Evolutionary conservation across 495 filamentous ascomycete species (phyloP), one percentile per base, ranked within the genome.

Genomic region (Hypomontagnella monticulosa): DNA sequence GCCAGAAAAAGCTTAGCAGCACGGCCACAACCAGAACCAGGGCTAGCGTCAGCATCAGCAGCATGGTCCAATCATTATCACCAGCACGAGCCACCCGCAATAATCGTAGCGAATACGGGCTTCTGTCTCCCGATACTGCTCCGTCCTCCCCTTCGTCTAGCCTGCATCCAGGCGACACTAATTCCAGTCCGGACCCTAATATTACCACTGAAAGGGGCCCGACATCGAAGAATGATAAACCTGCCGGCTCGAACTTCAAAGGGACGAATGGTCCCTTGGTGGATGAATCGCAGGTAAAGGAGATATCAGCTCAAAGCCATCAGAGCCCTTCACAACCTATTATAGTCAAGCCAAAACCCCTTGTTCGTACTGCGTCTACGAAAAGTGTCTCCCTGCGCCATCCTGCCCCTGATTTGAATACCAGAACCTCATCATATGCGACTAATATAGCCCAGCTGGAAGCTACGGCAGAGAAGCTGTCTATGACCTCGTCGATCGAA

Each of bases 381-480:
- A 86, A 85, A 43, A 79, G 80, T 23, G 83, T 85, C 38, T 79
- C 83, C 51, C 81, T 93, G 52, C 87, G 82, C 61, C 91, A 95
- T 73, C 92, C 92, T 15, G 89, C 83, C 4, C 91, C 91, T 16
- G 91, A 93, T 75, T 77, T 89, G 36, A 88, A 90, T 70, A 85
- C 88, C 16, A 78, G 91, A 41, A 89, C 91, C 68, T 89, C 89
- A 19, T 89, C 89, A 27, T 91, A 89, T 70, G 76, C 87, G 16
- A 83, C 84, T 71, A 94, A 93, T 80, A 88, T 96, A 57, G 90
- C 93, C 73, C 85, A 90, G 41, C 80, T 97, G 63, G 93, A 97
- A 71, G 84, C 88, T 62, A 91, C 87, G 40, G 93, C 93, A 19
- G 93, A 96, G 77, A 84, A 88, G 36, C 79, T 97, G 71, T 93